Base-by-base conservation (phyloP, 208 protist species). In the Crithidia acanthocephali region DNA sequence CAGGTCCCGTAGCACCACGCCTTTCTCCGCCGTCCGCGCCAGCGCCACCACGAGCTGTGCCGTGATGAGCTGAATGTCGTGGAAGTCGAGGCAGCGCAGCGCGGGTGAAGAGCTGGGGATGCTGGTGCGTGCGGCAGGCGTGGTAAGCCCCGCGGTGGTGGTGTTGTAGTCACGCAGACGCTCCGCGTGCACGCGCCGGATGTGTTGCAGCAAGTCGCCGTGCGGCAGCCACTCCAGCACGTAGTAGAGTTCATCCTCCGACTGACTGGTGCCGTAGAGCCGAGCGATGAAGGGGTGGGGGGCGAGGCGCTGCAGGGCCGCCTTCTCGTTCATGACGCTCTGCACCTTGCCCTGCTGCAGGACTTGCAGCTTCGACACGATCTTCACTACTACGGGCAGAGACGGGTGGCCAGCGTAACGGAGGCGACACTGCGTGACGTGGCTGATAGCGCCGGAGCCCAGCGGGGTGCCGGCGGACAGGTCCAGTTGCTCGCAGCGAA, bases 141-240 rank as follows among this genome's bases (percentile, higher is more conserved):
- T 42, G 37, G 6, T 42, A 13, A 15, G 37, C 9, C 13, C 18
- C 16, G 9, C 18, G 13, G 9, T 48, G 13, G 16, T 52, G 4
- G n/a, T 25, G 32, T 66, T 68, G 67, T 81, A 90, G 20, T 50
- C 68, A 27, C 62, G 44, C 58, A 88, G 61, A 5, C 87, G 79
- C 33, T 86, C 48, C 13, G 63, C 30, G 27, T 72, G 67, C 18
- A 68, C 63, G 7, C 76, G 76, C 22, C 89, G 81, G 30, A 96
- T 95, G 74, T 96, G 91, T 76, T 95, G 83, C 22, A 97, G 75
- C 13, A 99, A 73, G 66, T 99, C 96, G 23, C 97, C 97, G 44
- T 98, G 83, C 42, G 96, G 91, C 2, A 98, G 85, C 57, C 85
- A 93, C 81, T 99, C 96, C 63, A 98, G 72, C 27, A 98, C 92